Percentiles rank a stretch among this genome's conserved stretches.
These are phyloP conservation scores for Colletotrichum musicola DNA, from an alignment of 2,329 filamentous ascomycete species.

Conservation along the genomic window DNA sequence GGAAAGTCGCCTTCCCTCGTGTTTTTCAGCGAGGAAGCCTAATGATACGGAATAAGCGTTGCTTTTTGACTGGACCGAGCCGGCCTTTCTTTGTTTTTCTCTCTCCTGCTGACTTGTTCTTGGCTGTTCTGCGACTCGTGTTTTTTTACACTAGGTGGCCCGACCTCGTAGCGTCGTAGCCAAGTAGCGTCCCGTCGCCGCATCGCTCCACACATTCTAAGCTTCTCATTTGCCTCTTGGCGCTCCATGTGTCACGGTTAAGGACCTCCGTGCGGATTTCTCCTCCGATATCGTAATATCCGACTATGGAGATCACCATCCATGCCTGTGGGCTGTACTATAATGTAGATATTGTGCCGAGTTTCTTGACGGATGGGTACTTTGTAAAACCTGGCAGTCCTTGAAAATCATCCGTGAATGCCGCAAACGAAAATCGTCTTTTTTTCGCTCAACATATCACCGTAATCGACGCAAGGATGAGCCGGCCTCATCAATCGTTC, in stretches of 20 bases:
- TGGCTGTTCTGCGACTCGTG: background rate
- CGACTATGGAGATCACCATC: background rate
- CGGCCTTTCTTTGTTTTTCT: background rate
- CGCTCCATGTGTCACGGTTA: background rate
- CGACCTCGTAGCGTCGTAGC: background rate
- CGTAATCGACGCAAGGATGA: background rate
- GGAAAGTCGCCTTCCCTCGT: constrained; percentile 6
- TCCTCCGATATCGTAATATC: background rate
- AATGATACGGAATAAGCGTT: background rate
- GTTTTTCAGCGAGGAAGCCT: background rate
- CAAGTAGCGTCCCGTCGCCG: background rate
- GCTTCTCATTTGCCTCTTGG: background rate
- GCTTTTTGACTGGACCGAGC: constrained; percentile 10
- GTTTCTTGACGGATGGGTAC: too few species aligned
- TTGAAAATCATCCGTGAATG: background rate
- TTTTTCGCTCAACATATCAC: background rate
- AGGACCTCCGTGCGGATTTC: background rate
- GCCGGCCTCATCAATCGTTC: background rate
- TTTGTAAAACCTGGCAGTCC: too few species aligned
- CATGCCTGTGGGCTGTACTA: too few species aligned
- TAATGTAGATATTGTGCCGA: too few species aligned
- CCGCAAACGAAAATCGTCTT: background rate
- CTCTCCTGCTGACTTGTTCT: background rate
- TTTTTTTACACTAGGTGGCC: background rate
- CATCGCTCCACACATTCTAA: background rate